Percentiles rank a stretch among this genome's conserved stretches.
Conservation (phyloP, 2,329 filamentous ascomycete species). For the Paraphaeosphaeria sporulosa region DNA sequence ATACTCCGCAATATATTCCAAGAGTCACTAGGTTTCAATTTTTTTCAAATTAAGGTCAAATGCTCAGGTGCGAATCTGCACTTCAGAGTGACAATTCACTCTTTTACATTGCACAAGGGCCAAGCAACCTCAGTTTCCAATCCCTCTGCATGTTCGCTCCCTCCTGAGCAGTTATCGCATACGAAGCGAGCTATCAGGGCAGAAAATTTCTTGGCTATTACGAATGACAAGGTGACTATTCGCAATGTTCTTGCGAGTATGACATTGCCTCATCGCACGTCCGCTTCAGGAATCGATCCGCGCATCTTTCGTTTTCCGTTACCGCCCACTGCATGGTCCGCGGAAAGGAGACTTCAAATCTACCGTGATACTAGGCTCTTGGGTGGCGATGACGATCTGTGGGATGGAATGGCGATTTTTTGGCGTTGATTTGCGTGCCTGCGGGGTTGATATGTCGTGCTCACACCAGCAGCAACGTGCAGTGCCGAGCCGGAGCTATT, state of each 20-base stretch:
- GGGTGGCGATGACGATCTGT: not conserved
- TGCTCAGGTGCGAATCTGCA: not conserved
- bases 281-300: not conserved
- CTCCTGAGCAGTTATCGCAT: conserved; percentile 8
- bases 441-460: conserved; percentile 38
- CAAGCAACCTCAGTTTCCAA: not conserved
- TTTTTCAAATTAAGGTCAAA: not conserved
- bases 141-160: not conserved
- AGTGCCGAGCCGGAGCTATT: not conserved
- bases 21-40: too few relatives aligned
- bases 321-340: not conserved
- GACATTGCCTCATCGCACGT: not conserved
- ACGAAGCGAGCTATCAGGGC: conserved; percentile 9
- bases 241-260: conserved; percentile 14
- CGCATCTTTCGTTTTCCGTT: not conserved
- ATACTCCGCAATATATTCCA: not conserved
- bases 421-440: conserved; percentile 30
- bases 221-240: conserved; percentile 25
- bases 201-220: conserved; percentile 19
- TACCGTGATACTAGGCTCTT: not conserved
- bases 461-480: conserved; percentile 13
- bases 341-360: not conserved
- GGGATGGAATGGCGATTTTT: conserved; percentile 16
- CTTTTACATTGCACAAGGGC: not conserved
- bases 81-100: not conserved